Evolutionary conservation across 352 stramenopile species (phyloP).

Genomic region (Phytopythium oedochilum): DNA sequence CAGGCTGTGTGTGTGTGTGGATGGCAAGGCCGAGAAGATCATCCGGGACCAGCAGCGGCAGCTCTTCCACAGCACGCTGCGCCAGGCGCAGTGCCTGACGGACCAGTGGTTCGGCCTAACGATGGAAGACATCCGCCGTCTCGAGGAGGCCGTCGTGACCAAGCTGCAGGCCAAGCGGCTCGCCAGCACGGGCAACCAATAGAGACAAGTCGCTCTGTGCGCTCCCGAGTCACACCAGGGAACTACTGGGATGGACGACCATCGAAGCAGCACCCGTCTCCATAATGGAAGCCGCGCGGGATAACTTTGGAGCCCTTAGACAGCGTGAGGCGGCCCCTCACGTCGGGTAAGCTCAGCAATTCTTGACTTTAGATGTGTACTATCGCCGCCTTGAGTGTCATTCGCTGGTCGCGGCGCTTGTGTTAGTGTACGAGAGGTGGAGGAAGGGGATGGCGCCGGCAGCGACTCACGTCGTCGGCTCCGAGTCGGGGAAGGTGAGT

Average conservation of each 20-base stretch:
- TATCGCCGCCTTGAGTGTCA: background rate
- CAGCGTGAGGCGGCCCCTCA: background rate
- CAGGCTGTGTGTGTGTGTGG: background rate
- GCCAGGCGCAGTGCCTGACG: constrained; percentile 67
- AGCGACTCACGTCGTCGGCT: constrained; percentile 1
- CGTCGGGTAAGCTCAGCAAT: background rate
- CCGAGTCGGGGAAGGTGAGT: constrained; percentile 76
- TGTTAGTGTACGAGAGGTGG: too few species aligned
- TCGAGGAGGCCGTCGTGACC: constrained; percentile 66
- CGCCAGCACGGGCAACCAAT: constrained; percentile 34
- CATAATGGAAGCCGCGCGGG: too few species aligned
- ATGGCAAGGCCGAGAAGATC: constrained; percentile 64
- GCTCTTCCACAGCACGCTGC: constrained; percentile 71
- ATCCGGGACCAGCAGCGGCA: constrained; percentile 82
- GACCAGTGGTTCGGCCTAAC: constrained; percentile 81
- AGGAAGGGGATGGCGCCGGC: too few species aligned
- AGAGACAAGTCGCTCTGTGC: constrained; percentile 11
- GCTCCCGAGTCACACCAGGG: background rate
- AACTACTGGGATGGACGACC: background rate
- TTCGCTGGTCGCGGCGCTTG: background rate
- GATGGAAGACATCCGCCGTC: constrained; percentile 80
- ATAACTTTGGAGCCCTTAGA: background rate
- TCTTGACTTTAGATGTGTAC: background rate
- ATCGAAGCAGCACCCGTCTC: background rate
- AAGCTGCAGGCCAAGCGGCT: constrained; percentile 77